Base-by-base conservation (phyloP, 768 basidiomycete species). In the Tylopilus sp. region DNA sequence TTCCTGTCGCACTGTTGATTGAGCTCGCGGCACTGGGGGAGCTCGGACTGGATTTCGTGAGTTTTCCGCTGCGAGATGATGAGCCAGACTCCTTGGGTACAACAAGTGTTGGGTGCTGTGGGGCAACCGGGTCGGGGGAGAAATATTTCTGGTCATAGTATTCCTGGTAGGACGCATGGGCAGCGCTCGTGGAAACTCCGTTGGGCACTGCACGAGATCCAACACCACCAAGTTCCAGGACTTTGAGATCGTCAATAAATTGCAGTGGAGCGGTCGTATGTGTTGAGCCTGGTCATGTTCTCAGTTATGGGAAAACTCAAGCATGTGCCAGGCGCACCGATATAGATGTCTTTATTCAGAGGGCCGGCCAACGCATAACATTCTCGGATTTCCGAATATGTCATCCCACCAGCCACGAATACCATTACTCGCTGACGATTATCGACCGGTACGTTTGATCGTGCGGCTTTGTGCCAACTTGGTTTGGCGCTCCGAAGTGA, bases 331-430 rank as follows among this genome's bases (percentile, higher is more conserved):
- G 7, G 51, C 65, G 46, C 59, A 95, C 95, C 97, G 51, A 99
- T 89, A 69, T 84, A 89, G 47, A 98, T 80, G 60, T 99, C 97
- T 69, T 88, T 93, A 61, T 88, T 86, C 47, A 91, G 66, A 2
- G 81, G 66, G 42, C 74, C 76, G 3, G 91, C 88, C 15, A 95
- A 75, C 44, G 85, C 77, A 64, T 98, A 98, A 41, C 82, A 86
- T 61, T 93, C 83, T 53, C 95, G 79, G 69, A 95, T 86, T 70
- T 99, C 97, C 0, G 94, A 95, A 66, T 93, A 94, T 2, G 97
- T 95, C 80, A 95, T 85, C 2, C 97, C 97, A 31, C 97, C 97
- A 13, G 91, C 89, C 21, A 98, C 76, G 69, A 98, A 98, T 17
- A 98, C 80, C 31, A 99, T 76, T 13, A 97, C 62, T 25, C 95